These are phyloP conservation scores for Catunica adiposa DNA, from an alignment of 2,329 filamentous ascomycete genomes.

Conservation along the genomic window DNA sequence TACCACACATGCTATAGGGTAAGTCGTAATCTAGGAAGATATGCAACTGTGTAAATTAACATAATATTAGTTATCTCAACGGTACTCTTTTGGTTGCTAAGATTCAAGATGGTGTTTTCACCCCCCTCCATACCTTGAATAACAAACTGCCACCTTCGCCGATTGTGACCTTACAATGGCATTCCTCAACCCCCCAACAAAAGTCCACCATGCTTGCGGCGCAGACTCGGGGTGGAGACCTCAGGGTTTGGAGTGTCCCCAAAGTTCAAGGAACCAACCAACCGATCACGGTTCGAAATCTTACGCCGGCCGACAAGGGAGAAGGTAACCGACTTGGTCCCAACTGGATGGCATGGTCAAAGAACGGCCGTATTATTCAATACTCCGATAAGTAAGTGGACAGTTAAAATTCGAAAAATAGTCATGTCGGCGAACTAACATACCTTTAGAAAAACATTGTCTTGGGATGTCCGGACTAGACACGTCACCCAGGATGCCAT, in stretches of 20 bases:
- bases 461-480: slow-evolving; percentile 98
- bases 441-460: slow-evolving; percentile 49
- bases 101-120: slow-evolving; percentile 67
- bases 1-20: slow-evolving; percentile 92
- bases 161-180: slow-evolving; percentile 79
- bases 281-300: slow-evolving; percentile 73
- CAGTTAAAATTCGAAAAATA: neutral
- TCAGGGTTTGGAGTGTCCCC: slow-evolving; percentile 90
- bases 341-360: slow-evolving; percentile 98
- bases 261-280: slow-evolving; percentile 54
- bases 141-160: slow-evolving; percentile 72
- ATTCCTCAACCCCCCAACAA: slow-evolving; percentile 87
- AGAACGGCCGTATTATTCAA: slow-evolving; percentile 91
- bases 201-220: slow-evolving; percentile 96
- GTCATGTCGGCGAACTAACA: neutral
- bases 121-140: slow-evolving; percentile 68
- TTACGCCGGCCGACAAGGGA: slow-evolving; percentile 53
- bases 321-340: slow-evolving; percentile 42
- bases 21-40: slow-evolving; percentile 19
- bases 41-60: slow-evolving; percentile 9
- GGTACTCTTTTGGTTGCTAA: slow-evolving; percentile 83
- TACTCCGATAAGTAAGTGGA: slow-evolving; percentile 70
- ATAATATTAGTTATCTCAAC: slow-evolving; percentile 64
- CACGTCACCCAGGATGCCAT: slow-evolving; percentile 81
- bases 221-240: slow-evolving; percentile 78